phyloP scores from a whole-genome alignment of 352 stramenopile species.

The Peronospora destructor region DNA sequence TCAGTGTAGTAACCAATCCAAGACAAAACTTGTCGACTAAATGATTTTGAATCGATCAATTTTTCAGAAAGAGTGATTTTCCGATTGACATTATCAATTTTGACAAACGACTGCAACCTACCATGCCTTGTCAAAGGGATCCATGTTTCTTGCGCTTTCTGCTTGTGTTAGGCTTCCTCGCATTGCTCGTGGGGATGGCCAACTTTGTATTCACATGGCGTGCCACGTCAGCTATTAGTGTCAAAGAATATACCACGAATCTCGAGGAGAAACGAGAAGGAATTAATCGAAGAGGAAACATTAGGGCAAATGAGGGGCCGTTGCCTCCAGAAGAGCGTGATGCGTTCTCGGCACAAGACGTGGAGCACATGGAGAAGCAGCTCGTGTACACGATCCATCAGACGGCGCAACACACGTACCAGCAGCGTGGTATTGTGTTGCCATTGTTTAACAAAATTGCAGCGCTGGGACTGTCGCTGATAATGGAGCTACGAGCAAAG shows the following conservation, averaged over 20 bases:
- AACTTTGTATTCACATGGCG: conserved; percentile 32
- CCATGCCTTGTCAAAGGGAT: too few species aligned
- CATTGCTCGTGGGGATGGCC: conserved; percentile 20
- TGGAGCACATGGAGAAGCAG: conserved; percentile 27
- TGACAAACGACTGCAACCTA: too few species aligned
- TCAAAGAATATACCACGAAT: conserved; percentile 15
- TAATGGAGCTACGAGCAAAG: conserved; percentile 48
- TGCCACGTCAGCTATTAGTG: conserved; percentile 11
- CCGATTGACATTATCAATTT: too few species aligned
- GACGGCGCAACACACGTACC: conserved; percentile 20
- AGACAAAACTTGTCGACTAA: too few species aligned
- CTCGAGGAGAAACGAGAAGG: conserved; percentile 4
- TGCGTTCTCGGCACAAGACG: conserved; percentile 14
- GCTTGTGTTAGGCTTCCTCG: conserved; percentile 12
- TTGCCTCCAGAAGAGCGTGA: conserved; percentile 3
- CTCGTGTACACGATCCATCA: conserved; percentile 32
- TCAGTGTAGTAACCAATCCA: too few species aligned
- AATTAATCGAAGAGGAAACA: background rate
- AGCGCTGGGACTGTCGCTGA: conserved; percentile 43
- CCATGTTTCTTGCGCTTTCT: too few species aligned
- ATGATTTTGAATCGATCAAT: too few species aligned
- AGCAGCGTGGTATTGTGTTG: conserved; percentile 49
- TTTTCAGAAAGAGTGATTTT: too few species aligned
- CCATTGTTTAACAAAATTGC: conserved; percentile 49
- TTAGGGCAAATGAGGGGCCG: background rate